Base-by-base conservation (phyloP, 2,329 filamentous ascomycete genomes). In the Aspergillus japonicus region DNA sequence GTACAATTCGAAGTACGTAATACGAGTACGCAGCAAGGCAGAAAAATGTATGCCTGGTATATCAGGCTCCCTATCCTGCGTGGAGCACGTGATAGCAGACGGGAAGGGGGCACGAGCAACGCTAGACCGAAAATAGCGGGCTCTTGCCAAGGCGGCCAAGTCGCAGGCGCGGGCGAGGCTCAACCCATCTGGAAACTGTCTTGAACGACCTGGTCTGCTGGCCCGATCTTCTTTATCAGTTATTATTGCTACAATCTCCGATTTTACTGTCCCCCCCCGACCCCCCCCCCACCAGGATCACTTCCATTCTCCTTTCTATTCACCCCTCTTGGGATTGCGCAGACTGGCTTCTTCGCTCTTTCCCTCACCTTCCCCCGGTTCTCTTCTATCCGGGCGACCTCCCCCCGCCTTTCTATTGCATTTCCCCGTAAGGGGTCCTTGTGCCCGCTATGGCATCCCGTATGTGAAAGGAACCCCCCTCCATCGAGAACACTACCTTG, bases 401-500 rank as follows among this genome's bases (percentile, higher is more conserved):
- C 47, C 51, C 26, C 53, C 31, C 29, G 35, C 35, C 57, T 47
- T 54, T 52, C 55, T 47, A 42, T 24, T 47, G 7, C 35, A 62
- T 68, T 62, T 63, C 69, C 72, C 74, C 73, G 65, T 66, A 67
- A 77, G 81, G 80, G 81, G 79, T 80, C 75, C 75, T 71, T 70
- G 78, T 77, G 77, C 73, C 80, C 79, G 75, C 74, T 76, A 86
- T 86, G 83, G 81, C 81, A 76, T 85, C 83, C 72, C 78, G 83
- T 85, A 78, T 72, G 82, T 78, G 61, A 19, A 44, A 44, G 5
- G 14, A 16, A 44, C 16, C 39, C 39, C 5, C 16, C 14, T 44
- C 39, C 16, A 12, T 64, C 62, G 61, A 57, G 59, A 59, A 61
- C 48, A 54, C 26, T 29, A 29, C 26, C 26, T 29, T 63, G 52